Percentiles rank a stretch among this genome's conserved stretches.
Evolutionary conservation across 768 basidiomycete genomes (phyloP).

Genomic region (Podaxis sp.): DNA sequence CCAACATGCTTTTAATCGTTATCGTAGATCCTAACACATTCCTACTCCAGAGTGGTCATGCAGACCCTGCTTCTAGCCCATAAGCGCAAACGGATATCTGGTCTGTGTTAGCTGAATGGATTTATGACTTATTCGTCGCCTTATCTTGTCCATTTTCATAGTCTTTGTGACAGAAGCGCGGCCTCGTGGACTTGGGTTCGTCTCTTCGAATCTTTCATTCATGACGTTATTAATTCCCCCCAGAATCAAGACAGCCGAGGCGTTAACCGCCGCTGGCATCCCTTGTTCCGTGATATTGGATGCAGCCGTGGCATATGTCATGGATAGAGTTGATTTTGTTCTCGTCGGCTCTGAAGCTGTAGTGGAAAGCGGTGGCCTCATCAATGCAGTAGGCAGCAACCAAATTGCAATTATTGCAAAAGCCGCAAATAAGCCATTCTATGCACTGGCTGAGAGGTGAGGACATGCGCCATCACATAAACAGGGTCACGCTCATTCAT

Average conservation of each 20-base stretch:
- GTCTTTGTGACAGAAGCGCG: slow-evolving; percentile 98
- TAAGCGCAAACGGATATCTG: slow-evolving; percentile 86
- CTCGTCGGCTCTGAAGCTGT: slow-evolving; percentile 98
- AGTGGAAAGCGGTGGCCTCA: slow-evolving; percentile 91
- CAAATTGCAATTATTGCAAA: slow-evolving; percentile 97
- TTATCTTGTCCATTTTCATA: slow-evolving; percentile 25
- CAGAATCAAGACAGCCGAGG: slow-evolving; percentile 90
- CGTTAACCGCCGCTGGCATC: slow-evolving; percentile 85
- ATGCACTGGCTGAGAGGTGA: slow-evolving; percentile 90
- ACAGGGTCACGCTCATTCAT: slow-evolving; percentile 22
- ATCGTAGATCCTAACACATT: slow-evolving; percentile 90
- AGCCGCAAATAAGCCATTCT: slow-evolving; percentile 93
- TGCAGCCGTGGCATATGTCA: slow-evolving; percentile 94
- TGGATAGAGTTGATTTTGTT: slow-evolving; percentile 94
- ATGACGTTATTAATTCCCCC: slow-evolving; percentile 20
- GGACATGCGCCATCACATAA: slow-evolving; percentile 21
- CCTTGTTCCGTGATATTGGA: slow-evolving; percentile 95
- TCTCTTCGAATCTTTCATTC: slow-evolving; percentile 23
- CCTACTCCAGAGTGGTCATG: slow-evolving; percentile 94
- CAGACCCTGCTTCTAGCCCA: slow-evolving; percentile 90
- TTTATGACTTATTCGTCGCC: slow-evolving; percentile 19
- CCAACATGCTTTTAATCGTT: slow-evolving; percentile 13
- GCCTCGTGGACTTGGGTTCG: slow-evolving; percentile 85
- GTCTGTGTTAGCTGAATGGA: slow-evolving; percentile 29
- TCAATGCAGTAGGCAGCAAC: slow-evolving; percentile 93